Conservation (phyloP, 305 asterid genomes). For the Fraxinus greggii region DNA sequence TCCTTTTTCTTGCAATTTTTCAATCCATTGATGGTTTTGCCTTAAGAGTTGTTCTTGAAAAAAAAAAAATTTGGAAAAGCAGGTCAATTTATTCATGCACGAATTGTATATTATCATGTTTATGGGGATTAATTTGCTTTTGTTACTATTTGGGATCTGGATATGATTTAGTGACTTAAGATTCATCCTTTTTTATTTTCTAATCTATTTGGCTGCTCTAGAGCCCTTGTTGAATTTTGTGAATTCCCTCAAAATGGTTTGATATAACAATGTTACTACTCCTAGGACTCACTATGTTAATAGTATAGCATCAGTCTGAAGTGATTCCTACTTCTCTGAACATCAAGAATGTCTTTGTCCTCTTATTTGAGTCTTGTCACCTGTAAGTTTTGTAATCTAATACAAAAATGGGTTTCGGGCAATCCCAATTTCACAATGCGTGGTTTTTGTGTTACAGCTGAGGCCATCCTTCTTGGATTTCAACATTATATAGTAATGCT, state of each 20-base stretch:
- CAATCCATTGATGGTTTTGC: slow-evolving; percentile 1
- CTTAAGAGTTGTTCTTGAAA: neutral
- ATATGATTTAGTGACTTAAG: neutral
- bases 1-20: slow-evolving; percentile 4
- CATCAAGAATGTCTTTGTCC: neutral
- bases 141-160: slow-evolving; percentile 1
- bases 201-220: neutral
- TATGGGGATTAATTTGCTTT: slow-evolving; percentile 1
- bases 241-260: neutral
- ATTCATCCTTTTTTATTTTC: neutral
- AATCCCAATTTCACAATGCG: neutral
- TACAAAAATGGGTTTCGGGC: neutral
- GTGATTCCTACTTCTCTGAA: neutral
- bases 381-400: slow-evolving; percentile 3
- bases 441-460: slow-evolving; percentile 54
- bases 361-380: neutral
- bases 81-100: neutral
- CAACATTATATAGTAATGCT: slow-evolving; percentile 85
- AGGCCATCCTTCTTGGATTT: slow-evolving; percentile 89
- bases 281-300: neutral
- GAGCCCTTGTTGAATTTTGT: neutral
- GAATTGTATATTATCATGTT: slow-evolving; percentile 1
- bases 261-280: neutral
- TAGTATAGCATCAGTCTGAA: neutral
- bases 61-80: neutral